These are phyloP conservation scores for Beauveria bassiana DNA, from an alignment of 2,329 filamentous ascomycete species.

Conservation along the genomic window DNA sequence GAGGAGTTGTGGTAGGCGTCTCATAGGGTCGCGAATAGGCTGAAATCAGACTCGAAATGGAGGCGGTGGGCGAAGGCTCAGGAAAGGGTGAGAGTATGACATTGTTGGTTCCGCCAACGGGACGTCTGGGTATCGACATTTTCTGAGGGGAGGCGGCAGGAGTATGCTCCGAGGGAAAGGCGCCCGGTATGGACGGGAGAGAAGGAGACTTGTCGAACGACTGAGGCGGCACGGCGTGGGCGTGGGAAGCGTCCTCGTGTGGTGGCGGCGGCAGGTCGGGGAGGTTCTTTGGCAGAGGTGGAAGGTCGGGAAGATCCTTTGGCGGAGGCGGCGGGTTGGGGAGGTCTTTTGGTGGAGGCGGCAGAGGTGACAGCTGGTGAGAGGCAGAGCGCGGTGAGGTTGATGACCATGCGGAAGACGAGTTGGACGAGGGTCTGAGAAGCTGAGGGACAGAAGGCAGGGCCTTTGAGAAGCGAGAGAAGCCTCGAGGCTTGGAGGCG, in stretches of 20 bases:
- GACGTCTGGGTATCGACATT: slow-evolving; percentile 16
- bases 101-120: slow-evolving; percentile 17
- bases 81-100: slow-evolving; percentile 15
- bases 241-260: slow-evolving; percentile 12
- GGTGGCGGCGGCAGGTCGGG: slow-evolving; percentile 19
- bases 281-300: slow-evolving; percentile 15
- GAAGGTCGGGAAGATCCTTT: slow-evolving; percentile 17
- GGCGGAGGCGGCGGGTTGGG: slow-evolving; percentile 19
- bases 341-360: slow-evolving; percentile 16
- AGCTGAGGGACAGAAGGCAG: slow-evolving; percentile 40
- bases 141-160: slow-evolving; percentile 6
- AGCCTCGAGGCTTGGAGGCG: slow-evolving; percentile 30
- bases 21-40: slow-evolving; percentile 45
- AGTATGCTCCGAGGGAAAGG: slow-evolving; percentile 10
- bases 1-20: slow-evolving; percentile 33
- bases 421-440: neutral
- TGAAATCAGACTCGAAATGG: slow-evolving; percentile 47
- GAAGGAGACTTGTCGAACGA: slow-evolving; percentile 11
- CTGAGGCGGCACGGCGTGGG: slow-evolving; percentile 12
- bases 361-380: slow-evolving; percentile 12
- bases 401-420: neutral
- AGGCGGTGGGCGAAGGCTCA: slow-evolving; percentile 36
- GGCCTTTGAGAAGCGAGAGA: slow-evolving; percentile 52
- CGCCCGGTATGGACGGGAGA: slow-evolving; percentile 12
- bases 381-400: slow-evolving; percentile 13